Percentiles rank a stretch among this genome's conserved stretches.
These are phyloP conservation scores for Aspergillus egyptiacus DNA, from an alignment of 495 filamentous ascomycete species.

Conservation along the genomic window DNA sequence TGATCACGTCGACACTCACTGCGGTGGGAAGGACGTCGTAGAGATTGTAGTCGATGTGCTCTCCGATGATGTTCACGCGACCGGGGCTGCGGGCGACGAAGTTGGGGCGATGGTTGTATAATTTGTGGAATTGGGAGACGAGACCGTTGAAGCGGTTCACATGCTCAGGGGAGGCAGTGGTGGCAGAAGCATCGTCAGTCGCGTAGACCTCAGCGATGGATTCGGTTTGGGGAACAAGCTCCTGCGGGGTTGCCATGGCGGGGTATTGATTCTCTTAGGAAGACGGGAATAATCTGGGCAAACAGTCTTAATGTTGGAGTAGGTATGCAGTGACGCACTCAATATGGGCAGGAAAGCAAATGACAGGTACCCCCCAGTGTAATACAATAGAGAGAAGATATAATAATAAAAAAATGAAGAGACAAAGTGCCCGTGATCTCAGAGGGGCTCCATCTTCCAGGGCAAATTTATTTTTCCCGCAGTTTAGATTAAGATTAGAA, in stretches of 20 bases:
- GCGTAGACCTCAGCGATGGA: conserved; percentile 47
- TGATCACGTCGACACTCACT: conserved; percentile 80
- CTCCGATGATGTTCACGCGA: conserved; percentile 96
- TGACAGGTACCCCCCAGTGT: too few species aligned
- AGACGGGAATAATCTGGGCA: neutral
- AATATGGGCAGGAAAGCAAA: too few species aligned
- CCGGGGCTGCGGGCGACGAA: conserved; percentile 90
- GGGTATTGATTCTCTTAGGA: conserved; percentile 14
- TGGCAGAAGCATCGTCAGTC: conserved; percentile 39
- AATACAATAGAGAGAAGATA: neutral
- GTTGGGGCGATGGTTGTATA: conserved; percentile 64
- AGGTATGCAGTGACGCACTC: too few species aligned
- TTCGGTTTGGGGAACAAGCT: conserved; percentile 45
- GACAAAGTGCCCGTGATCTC: neutral
- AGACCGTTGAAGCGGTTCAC: conserved; percentile 65
- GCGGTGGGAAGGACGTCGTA: conserved; percentile 96
- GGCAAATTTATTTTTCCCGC: neutral
- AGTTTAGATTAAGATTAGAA: conserved; percentile 1
- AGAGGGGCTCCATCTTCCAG: conserved; percentile 3
- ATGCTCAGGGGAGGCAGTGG: conserved; percentile 31
- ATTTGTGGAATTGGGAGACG: conserved; percentile 61
- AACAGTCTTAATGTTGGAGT: too few species aligned
- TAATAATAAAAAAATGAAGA: neutral
- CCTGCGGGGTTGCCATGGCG: conserved; percentile 41
- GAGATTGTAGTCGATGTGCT: conserved; percentile 98